Base-by-base conservation (phyloP, 345 rosid species). In the Arabis hirsuta region DNA sequence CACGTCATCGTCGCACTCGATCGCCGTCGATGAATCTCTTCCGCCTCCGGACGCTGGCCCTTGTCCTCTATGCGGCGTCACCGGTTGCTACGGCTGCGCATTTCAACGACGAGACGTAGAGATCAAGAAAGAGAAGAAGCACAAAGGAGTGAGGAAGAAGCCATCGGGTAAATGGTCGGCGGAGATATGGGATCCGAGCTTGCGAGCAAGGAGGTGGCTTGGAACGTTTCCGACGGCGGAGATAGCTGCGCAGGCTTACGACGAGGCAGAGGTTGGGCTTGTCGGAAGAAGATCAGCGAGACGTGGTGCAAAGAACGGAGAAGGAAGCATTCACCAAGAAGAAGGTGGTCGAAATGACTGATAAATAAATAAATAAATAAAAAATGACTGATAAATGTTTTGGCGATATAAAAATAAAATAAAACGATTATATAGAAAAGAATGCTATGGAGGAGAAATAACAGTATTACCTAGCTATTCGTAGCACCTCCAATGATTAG, bases 111-210 rank as follows among this genome's bases (percentile, higher is more conserved):
- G 12, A 16, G 66, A 3, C 6, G 50, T 16, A 58, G 58, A 48
- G 57, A 14, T 26, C 8, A 26, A 14, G 68, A 52, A 41, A 24
- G 68, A 62, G 55, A 62, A 53, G 39, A 72, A 62, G 24, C 41
- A 72, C 62, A 72, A 55, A 65, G 77, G 71, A 47, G 71, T 73
- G 41, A 55, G 71, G 71, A 14, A 27, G 45, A 73, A 36, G 6
- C 71, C 77, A 26, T 73, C 71, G 11, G 76, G 71, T 55, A 55
- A 73, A 10, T 73, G 76, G 76, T 24, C 76, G 41, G 76, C 70
- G 6, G 76, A 64, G 71, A 73, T 73, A 73, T 64, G 76, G 71
- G 51, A 34, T 64, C 62, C 76, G 7, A 61, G 48, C 32, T 1
- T 3, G 7, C 64, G 7, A 65, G 9, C 0, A 9, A 64, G 38